Conservation (phyloP, 1,139 yeast species). For the Yamadazyma atmosphaerica region DNA sequence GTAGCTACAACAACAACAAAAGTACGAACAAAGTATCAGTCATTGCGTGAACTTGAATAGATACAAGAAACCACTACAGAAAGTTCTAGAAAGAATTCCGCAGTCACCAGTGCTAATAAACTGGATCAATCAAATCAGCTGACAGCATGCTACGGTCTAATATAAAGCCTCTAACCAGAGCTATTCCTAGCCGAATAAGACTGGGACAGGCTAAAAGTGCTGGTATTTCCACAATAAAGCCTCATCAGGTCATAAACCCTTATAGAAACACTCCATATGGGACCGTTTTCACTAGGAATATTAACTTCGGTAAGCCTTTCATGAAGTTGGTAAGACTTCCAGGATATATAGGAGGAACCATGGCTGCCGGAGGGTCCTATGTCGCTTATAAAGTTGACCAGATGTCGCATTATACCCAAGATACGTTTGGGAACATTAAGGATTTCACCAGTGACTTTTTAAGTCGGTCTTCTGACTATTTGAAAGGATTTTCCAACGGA, state of each 20-base stretch:
- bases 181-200: not conserved
- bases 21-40: not conserved
- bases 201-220: too few species aligned
- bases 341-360: constrained; percentile 83
- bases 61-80: too few species aligned
- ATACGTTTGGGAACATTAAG: constrained; percentile 58
- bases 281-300: constrained; percentile 22
- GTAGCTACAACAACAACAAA: not conserved
- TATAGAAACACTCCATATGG: too few species aligned
- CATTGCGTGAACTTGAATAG: too few species aligned
- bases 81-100: too few species aligned
- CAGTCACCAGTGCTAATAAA: too few species aligned
- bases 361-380: constrained; percentile 94
- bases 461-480: constrained; percentile 46
- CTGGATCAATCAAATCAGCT: too few species aligned
- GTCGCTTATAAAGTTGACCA: constrained; percentile 90
- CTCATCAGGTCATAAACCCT: not conserved
- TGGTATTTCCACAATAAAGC: constrained; percentile 3
- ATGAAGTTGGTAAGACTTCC: constrained; percentile 55
- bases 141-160: not conserved
- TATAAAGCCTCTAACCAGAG: not conserved
- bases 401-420: constrained; percentile 71
- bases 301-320: constrained; percentile 49
- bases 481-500: constrained; percentile 22
- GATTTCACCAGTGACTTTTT: constrained; percentile 53